Conservation (phyloP, 1,139 yeast genomes). For the Nadsonia commutata region DNA sequence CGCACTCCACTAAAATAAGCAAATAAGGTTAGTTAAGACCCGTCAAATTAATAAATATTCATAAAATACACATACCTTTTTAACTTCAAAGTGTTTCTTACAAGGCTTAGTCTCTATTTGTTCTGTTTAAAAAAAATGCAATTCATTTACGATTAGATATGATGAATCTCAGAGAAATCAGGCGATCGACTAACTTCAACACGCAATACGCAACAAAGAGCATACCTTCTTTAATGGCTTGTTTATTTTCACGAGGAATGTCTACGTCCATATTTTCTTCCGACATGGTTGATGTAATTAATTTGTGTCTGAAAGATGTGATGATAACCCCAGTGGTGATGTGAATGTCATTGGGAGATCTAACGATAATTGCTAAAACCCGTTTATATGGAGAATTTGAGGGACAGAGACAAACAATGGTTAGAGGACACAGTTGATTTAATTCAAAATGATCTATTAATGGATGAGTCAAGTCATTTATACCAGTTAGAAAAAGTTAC, state of each 20-base stretch:
- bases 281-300: conserved; percentile 6
- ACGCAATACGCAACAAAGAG: conserved; percentile 16
- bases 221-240: conserved; percentile 1
- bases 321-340: background rate
- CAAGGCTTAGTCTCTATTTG: conserved; percentile 13
- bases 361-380: no score
- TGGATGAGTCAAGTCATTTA: background rate
- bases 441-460: background rate
- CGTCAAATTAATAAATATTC: background rate
- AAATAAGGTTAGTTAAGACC: background rate
- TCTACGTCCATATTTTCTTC: conserved; percentile 12
- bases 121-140: background rate
- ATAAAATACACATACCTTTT: conserved; percentile 27
- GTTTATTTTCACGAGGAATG: conserved; percentile 1
- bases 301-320: background rate
- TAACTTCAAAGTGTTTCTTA: conserved; percentile 51
- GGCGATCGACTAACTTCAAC: conserved; percentile 18
- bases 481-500: background rate
- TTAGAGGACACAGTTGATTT: background rate
- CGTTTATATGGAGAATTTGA: background rate
- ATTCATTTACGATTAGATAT: conserved; percentile 5
- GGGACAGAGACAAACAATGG: background rate
- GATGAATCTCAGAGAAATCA: no score
- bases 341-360: no score
- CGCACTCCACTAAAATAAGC: conserved; percentile 60